Evolutionary conservation across 2,329 filamentous ascomycete genomes (phyloP), one percentile per base, ranked within the genome.

Genomic region (Phialophora expanda): DNA sequence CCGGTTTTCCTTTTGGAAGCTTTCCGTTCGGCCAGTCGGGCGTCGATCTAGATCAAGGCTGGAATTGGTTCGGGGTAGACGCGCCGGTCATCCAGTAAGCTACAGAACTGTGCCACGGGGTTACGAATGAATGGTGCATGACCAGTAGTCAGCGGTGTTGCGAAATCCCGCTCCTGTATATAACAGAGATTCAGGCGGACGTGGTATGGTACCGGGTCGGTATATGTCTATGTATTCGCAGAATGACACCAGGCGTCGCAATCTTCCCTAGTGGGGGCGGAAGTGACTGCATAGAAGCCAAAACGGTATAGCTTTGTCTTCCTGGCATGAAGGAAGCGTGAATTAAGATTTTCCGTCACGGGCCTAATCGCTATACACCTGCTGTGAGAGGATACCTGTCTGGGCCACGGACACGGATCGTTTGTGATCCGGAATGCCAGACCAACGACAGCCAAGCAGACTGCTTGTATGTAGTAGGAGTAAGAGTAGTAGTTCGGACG

Each of bases 41-140:
- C 61, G 65, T 78, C 12, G 76, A 77, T 59, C 70, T 79, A 30
- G 78, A 78, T 63, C 76, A 78, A 61, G 78, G 78, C 22, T 79
- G 77, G 78, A 76, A 79, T 65, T 79, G 78, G 78, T 74, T 75
- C 57, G 73, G 75, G 9, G 61, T 71, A 6, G 69, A 71, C 57
- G 66, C 71, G 12, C 68, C 68, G 11, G 61, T 64, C 8, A 61
- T 66, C 41, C 65, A 48, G 44, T 65, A 53, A 64, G 20, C 12
- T 12, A 11, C 32, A 11, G 9, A 11, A 9, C 2, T 30, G 32
- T 34, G 32, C 32, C 32, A 12, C 32, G 32, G 32, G 11, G 3
- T 34, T 34, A 34, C 9, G 17, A 17, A 41, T 41, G 38, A 7
- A 4, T 17, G 7, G 5, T 20, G 17, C 17, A 11, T 17, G 14